phyloP scores from a whole-genome alignment of 495 filamentous ascomycete species.

The Trichocladium uniseriatum region DNA sequence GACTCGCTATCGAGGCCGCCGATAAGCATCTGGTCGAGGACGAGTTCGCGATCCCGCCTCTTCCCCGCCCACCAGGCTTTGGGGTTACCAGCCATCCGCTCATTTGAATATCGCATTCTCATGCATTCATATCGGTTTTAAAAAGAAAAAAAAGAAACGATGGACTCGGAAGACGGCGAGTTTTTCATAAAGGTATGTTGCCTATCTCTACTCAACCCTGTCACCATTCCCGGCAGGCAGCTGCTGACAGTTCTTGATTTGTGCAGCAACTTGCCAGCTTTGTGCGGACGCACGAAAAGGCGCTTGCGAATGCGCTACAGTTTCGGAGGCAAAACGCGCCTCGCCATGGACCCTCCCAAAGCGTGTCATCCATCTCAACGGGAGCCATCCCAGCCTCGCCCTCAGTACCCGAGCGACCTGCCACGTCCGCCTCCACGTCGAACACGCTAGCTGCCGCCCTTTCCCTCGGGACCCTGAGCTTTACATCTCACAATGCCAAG shows the following conservation, averaged over 20 bases:
- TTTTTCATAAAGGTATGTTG: conserved; percentile 69
- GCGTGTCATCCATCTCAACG: conserved; percentile 40
- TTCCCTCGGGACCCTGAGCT: conserved; percentile 73
- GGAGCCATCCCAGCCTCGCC: conserved; percentile 40
- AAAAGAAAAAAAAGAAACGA: conserved; percentile 30
- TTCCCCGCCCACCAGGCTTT: conserved; percentile 6
- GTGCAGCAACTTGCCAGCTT: conserved; percentile 83
- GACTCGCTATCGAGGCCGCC: neutral
- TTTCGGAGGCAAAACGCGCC: conserved; percentile 55
- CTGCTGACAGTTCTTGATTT: conserved; percentile 12
- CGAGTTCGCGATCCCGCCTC: neutral
- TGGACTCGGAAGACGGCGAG: conserved; percentile 84
- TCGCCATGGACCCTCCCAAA: conserved; percentile 55
- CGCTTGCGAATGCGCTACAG: conserved; percentile 90
- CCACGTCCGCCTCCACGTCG: conserved; percentile 55
- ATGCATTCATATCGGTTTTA: conserved; percentile 31
- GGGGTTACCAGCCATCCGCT: conserved; percentile 9
- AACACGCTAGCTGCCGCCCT: conserved; percentile 73
- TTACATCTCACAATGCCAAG: conserved; percentile 75
- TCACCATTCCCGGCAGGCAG: neutral
- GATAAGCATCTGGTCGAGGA: conserved; percentile 1
- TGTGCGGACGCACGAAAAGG: conserved; percentile 94
- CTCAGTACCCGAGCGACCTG: conserved; percentile 42
- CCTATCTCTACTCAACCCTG: neutral
- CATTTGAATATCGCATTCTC: conserved; percentile 20